These are phyloP conservation scores for Trichoderma citrinoviride DNA, from an alignment of 2,329 filamentous ascomycete species.

Conservation along the genomic window DNA sequence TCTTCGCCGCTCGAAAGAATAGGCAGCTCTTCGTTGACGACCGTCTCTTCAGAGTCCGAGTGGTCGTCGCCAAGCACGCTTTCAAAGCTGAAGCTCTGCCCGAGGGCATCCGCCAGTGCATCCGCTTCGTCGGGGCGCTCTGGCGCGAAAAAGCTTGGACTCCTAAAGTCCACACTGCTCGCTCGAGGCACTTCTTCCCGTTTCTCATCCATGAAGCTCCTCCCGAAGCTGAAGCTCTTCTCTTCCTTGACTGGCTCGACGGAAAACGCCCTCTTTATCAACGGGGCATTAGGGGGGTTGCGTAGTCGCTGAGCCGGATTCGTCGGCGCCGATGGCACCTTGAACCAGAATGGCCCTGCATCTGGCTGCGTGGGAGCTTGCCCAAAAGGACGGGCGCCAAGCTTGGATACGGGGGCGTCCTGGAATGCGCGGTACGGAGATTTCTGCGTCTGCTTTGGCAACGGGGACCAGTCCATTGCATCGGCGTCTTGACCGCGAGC, in stretches of 20 bases:
- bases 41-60: neutral
- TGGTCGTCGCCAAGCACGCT: slow-evolving; percentile 28
- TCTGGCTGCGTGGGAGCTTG: slow-evolving; percentile 45
- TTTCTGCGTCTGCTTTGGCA: slow-evolving; percentile 33
- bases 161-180: slow-evolving; percentile 49
- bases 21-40: neutral
- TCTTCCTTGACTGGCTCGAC: slow-evolving; percentile 39
- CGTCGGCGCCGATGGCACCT: slow-evolving; percentile 65
- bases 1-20: slow-evolving; percentile 14
- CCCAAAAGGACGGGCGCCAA: slow-evolving; percentile 45
- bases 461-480: slow-evolving; percentile 74
- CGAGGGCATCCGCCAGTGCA: slow-evolving; percentile 45
- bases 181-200: slow-evolving; percentile 21
- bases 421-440: slow-evolving; percentile 57
- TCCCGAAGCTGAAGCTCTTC: slow-evolving; percentile 13
- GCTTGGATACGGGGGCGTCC: slow-evolving; percentile 40
- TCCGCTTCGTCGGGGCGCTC: slow-evolving; percentile 38
- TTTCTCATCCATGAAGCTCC: neutral
- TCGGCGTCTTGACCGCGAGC: slow-evolving; percentile 44
- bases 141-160: slow-evolving; percentile 60
- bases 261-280: slow-evolving; percentile 44
- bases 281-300: slow-evolving; percentile 59
- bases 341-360: slow-evolving; percentile 62
- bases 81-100: slow-evolving; percentile 43
- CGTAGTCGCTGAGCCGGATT: slow-evolving; percentile 61